These are phyloP conservation scores for Pachysandra terminalis DNA, from an alignment of 164 flowering plant species.

Conservation along the genomic window DNA sequence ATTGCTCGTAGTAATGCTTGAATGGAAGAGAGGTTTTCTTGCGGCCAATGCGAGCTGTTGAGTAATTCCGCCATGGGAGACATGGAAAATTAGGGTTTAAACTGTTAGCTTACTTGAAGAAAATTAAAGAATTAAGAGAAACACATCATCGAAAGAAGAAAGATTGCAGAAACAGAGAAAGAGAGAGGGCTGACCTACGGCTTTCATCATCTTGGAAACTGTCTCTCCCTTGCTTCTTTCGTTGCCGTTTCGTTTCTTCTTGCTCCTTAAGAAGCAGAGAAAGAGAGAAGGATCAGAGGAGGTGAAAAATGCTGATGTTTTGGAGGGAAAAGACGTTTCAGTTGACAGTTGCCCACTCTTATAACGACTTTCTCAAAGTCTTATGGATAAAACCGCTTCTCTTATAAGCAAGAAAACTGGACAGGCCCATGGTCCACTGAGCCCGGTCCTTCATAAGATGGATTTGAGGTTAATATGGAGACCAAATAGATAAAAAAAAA, in stretches of 20 bases:
- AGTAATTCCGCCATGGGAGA: neutral
- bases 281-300: neutral
- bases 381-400: too few species aligned
- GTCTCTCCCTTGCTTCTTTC: neutral
- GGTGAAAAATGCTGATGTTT: neutral
- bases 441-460: too few species aligned
- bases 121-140: neutral
- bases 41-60: slow-evolving; percentile 28
- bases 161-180: slow-evolving; percentile 1
- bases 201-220: slow-evolving; percentile 14
- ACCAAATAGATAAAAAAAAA: too few species aligned
- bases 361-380: too few species aligned
- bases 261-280: neutral
- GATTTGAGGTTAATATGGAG: too few species aligned
- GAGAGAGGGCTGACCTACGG: slow-evolving; percentile 9
- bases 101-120: neutral
- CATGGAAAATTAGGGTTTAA: neutral
- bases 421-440: too few species aligned
- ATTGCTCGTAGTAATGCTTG: slow-evolving; percentile 57
- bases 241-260: neutral
- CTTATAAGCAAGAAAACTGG: too few species aligned
- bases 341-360: too few species aligned
- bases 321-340: neutral
- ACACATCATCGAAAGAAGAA: neutral
- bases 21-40: slow-evolving; percentile 39